Percentiles rank a stretch among this genome's conserved stretches.
phyloP scores from a whole-genome alignment of 495 filamentous ascomycete genomes.

The Neurospora sp. region DNA sequence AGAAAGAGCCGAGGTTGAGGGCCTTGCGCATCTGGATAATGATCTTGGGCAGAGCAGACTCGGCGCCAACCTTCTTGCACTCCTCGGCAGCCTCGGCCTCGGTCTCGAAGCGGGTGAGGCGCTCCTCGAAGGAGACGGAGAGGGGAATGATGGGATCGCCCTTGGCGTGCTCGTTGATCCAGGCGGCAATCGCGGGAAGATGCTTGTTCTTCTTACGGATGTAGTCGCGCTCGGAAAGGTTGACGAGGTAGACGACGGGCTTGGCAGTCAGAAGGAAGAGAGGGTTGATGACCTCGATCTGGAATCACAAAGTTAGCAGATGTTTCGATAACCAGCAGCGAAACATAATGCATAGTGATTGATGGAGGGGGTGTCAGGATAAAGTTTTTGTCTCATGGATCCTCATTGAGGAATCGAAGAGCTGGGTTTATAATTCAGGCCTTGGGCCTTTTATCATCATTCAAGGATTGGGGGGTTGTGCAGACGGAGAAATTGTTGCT shows the following conservation, averaged over 20 bases:
- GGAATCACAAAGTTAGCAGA: slow-evolving; percentile 19
- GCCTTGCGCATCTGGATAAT: slow-evolving; percentile 88
- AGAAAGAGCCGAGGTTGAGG: slow-evolving; percentile 88
- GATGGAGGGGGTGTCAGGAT: slow-evolving; percentile 32
- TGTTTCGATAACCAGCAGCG: slow-evolving; percentile 15
- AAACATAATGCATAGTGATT: slow-evolving; percentile 24
- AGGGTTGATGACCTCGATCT: slow-evolving; percentile 98
- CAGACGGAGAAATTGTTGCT: slow-evolving; percentile 26
- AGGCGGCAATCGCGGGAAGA: slow-evolving; percentile 81
- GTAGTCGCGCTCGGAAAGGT: slow-evolving; percentile 94
- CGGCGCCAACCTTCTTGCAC: slow-evolving; percentile 77
- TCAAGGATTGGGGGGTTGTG: slow-evolving; percentile 19
- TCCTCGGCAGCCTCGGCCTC: slow-evolving; percentile 78
- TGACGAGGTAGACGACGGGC: slow-evolving; percentile 94
- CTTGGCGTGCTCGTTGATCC: slow-evolving; percentile 81
- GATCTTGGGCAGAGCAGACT: slow-evolving; percentile 86
- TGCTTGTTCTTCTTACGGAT: slow-evolving; percentile 99
- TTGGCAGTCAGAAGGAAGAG: slow-evolving; percentile 93
- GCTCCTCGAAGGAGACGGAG: slow-evolving; percentile 86
- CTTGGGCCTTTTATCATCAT: slow-evolving; percentile 98
- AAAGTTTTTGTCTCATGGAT: slow-evolving; percentile 61
- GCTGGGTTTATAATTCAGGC: slow-evolving; percentile 98
- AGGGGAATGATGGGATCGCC: slow-evolving; percentile 89
- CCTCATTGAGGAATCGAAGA: slow-evolving; percentile 65
- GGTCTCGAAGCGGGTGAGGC: slow-evolving; percentile 65